Percentiles rank a stretch among this genome's conserved stretches.
phyloP scores from a whole-genome alignment of 139 green algal genomes.

The Eudorina sp. region DNA sequence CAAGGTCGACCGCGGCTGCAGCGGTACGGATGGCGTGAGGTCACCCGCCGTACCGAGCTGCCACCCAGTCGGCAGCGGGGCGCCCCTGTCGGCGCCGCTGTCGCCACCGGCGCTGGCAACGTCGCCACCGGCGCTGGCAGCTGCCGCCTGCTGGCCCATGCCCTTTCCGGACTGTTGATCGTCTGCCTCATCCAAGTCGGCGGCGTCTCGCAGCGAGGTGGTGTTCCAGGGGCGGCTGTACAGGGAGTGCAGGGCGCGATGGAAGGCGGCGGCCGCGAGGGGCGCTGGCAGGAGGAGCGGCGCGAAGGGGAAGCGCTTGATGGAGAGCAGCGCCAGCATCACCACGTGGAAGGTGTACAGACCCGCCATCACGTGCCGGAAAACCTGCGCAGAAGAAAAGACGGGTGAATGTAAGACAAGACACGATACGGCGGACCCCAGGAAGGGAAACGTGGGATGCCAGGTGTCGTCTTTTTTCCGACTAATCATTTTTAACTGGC shows the following conservation, averaged over 20 bases:
- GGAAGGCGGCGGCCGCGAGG: slow-evolving; percentile 66
- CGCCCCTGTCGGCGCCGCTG: neutral
- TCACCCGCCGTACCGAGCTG: too few relatives aligned
- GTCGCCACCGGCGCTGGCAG: neutral
- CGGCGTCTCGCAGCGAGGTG: slow-evolving; percentile 69
- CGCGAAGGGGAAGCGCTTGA: slow-evolving; percentile 73
- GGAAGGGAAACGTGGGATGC: neutral
- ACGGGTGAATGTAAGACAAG: neutral
- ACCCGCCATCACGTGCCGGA: slow-evolving; percentile 71
- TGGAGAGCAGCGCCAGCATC: slow-evolving; percentile 67
- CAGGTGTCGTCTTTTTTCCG: neutral
- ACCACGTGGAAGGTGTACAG: slow-evolving; percentile 79
- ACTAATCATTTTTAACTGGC: neutral
- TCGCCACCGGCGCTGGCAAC: neutral
- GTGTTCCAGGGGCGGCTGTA: slow-evolving; percentile 68
- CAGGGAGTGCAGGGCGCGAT: neutral
- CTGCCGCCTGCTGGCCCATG: neutral
- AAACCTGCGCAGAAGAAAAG: slow-evolving; percentile 53
- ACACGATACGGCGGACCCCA: neutral
- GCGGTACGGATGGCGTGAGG: too few relatives aligned
- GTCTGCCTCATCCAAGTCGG: slow-evolving; percentile 68
- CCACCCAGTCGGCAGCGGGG: too few relatives aligned
- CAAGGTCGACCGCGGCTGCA: too few relatives aligned
- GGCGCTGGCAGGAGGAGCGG: slow-evolving; percentile 60
- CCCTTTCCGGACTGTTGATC: neutral